These are phyloP conservation scores for Naganishia sp. DNA, from an alignment of 1,284 basidiomycete genomes.

Conservation along the genomic window DNA sequence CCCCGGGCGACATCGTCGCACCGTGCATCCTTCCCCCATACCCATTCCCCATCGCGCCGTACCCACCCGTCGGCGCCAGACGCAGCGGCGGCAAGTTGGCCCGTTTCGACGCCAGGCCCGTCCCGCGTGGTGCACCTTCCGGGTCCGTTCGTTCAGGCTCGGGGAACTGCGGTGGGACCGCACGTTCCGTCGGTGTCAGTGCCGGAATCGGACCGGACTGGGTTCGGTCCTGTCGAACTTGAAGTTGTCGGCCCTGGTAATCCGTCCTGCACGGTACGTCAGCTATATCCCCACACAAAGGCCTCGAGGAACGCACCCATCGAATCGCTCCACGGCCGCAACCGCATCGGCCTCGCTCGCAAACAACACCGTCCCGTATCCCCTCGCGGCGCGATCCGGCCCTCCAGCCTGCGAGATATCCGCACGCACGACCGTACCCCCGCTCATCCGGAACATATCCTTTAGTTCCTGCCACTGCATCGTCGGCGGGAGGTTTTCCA, in stretches of 20 bases:
- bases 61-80: background rate
- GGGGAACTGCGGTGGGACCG: constrained; percentile 14
- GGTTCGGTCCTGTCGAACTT: constrained; percentile 46
- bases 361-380: constrained; percentile 85
- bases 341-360: constrained; percentile 81
- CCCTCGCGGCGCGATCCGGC: constrained; percentile 68
- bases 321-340: constrained; percentile 79
- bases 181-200: constrained; percentile 11
- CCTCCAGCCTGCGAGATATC: constrained; percentile 78
- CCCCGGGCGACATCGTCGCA: constrained; percentile 21
- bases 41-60: constrained; percentile 9
- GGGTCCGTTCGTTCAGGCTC: background rate
- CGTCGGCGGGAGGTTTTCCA: constrained; percentile 80
- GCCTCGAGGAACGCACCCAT: constrained; percentile 64
- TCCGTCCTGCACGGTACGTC: constrained; percentile 39
- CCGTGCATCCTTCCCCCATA: constrained; percentile 5
- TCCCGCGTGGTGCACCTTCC: background rate
- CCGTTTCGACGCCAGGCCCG: constrained; percentile 9
- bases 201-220: constrained; percentile 33
- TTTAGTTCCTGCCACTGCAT: constrained; percentile 98
- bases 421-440: constrained; percentile 74
- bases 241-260: constrained; percentile 46
- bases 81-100: constrained; percentile 16
- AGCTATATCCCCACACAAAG: background rate
- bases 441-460: constrained; percentile 84